Percentiles rank a stretch among this genome's conserved stretches.
Evolutionary conservation across 2,329 filamentous ascomycete species (phyloP).

Genomic region (Fusarium subtropicale): DNA sequence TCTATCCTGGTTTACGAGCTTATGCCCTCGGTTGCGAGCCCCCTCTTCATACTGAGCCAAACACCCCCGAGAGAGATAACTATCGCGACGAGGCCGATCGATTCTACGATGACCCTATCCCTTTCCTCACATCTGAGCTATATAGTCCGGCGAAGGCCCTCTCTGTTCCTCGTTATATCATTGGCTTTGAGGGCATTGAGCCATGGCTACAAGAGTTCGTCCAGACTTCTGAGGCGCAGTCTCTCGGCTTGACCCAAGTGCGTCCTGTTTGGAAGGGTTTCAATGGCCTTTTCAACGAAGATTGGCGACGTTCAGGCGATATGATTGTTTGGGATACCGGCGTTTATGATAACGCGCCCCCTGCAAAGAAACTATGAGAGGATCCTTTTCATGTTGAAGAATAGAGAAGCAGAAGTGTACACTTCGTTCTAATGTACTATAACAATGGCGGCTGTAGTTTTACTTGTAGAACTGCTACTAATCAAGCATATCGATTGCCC

Average conservation of each 20-base stretch:
- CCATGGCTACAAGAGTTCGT: constrained; percentile 60
- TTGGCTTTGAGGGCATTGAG: constrained; percentile 71
- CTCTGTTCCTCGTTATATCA: constrained; percentile 65
- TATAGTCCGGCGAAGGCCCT: constrained; percentile 49
- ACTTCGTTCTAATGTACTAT: constrained; percentile 8
- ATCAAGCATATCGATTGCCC: neutral
- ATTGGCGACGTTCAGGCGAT: constrained; percentile 66
- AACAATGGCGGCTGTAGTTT: neutral
- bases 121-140: constrained; percentile 68
- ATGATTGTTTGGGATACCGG: constrained; percentile 71
- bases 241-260: constrained; percentile 55
- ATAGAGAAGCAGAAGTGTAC: neutral
- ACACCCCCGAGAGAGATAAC: constrained; percentile 67
- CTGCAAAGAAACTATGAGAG: constrained; percentile 1
- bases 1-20: constrained; percentile 78
- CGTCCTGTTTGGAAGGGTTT: constrained; percentile 66
- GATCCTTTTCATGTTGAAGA: neutral
- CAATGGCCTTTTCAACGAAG: constrained; percentile 73
- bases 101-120: constrained; percentile 77
- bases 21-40: constrained; percentile 94
- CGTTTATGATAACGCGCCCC: constrained; percentile 43
- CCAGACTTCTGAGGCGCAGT: constrained; percentile 53
- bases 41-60: constrained; percentile 74
- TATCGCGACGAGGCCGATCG: constrained; percentile 93
- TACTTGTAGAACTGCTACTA: neutral